Evolutionary conservation across 2,329 filamentous ascomycete genomes (phyloP), one percentile per base, ranked within the genome.

Genomic region (Phyllosticta paracitricarpa): DNA sequence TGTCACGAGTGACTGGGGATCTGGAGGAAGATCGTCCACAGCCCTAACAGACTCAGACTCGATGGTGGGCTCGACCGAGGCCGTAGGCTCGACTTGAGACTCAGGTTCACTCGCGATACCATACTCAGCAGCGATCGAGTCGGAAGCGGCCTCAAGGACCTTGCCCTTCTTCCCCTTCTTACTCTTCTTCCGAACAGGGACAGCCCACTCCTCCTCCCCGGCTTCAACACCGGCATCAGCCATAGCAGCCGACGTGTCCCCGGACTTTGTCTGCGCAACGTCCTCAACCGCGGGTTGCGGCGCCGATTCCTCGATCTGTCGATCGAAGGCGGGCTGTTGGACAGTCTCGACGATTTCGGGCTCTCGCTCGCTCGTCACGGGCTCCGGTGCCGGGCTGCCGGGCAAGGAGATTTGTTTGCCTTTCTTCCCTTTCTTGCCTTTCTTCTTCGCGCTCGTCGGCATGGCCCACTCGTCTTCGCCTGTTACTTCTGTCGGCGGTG

Each of bases 151-250:
- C 24, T 55, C 53, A 7, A 59, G 6, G 17, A 9, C 57, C 40
- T 54, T 63, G 12, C 54, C 53, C 25, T 63, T 63, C 58, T 63
- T 63, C 19, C 77, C 75, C 62, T 81, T 80, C 65, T 80, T 81
- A 10, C 71, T 76, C 65, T 79, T 81, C 66, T 78, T 76, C 63
- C 76, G 78, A 61, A 69, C 68, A 57, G 76, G 71, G 48, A 71
- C 64, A 7, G 73, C 71, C 63, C 66, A 69, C 26, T 69, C 68
- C 35, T 65, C 54, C 40, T 61, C 52, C 9, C 26, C 52, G 2
- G 52, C 26, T 22, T 25, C 40, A n/a, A 4, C 17, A 30, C 28
- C 28, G 35, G 51, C 51, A 25, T 40, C 51, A 28, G 28, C 22
- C n/a, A 30, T 7, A 26, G 30, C 30, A 24, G n/a, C 19, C 30